Evolutionary conservation across 495 filamentous ascomycete species (phyloP), one percentile per base, ranked within the genome.

Genomic region (Penicillium pancosmium): DNA sequence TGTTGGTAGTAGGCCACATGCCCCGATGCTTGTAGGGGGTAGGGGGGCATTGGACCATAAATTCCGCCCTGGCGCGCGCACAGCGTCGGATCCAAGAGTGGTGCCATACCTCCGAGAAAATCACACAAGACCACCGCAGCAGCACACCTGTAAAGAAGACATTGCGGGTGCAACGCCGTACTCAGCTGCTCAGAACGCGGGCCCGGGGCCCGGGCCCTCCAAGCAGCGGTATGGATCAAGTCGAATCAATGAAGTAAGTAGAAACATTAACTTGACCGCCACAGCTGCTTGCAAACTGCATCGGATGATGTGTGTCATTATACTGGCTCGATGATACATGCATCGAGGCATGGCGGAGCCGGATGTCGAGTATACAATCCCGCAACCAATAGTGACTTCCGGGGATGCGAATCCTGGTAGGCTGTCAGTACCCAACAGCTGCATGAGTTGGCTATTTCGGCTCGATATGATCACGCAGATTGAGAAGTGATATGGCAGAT

Each of bases 101-200:
- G 47, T 35, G 19, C 33, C 18, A 31, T 63, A 23, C 15, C 50
- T 31, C n/a, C 13, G 41, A 53, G 49, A 46, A 50, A 56, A 54
- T 59, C 58, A 35, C 49, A 61, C 44, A 59, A 58, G 49, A 34
- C 43, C 31, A 47, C 47, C 57, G 61, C 56, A 64, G 53, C 21
- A 49, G n/a, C 57, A 50, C 52, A 16, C 15, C 15, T n/a, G 16
- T 36, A 34, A 49, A 57, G 31, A 18, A 35, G 44, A 43, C 34
- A 38, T 25, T 49, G n/a, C 43, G 19, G 43, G 25, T 38, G 19
- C 48, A 57, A 61, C 49, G 2, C 31, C 27, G 41, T 25, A 1
- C 15, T 35, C 25, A 40, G 46, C 19, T 38, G 21, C 46, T 13
- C 15, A 48, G 46, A 15, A 9, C 21, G 25, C 51, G 35, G 43